A percentile compares a stretch with the other conserved stretches of the same genome.
These are phyloP conservation scores for Kalaharituber pfeilii DNA, from an alignment of 2,329 filamentous ascomycete genomes.

Conservation along the genomic window DNA sequence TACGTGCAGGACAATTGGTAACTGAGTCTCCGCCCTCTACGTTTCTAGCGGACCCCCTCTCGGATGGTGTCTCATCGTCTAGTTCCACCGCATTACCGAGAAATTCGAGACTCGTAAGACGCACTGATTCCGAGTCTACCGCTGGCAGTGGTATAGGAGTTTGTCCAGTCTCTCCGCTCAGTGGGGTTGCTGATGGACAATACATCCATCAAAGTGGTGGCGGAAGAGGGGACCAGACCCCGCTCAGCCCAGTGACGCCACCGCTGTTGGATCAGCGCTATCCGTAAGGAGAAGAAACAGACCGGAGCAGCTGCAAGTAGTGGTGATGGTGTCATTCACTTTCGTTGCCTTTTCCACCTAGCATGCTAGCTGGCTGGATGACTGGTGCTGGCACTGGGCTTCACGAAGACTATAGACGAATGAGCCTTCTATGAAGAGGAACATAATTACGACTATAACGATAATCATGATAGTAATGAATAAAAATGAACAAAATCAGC, in stretches of 20 bases:
- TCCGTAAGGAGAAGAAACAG: not conserved
- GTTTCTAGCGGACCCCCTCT: not conserved
- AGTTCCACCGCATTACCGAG: not conserved
- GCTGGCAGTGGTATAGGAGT: not conserved
- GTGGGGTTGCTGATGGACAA: not conserved
- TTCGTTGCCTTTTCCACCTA: not conserved
- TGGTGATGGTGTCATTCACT: not conserved
- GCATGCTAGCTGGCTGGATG: not conserved
- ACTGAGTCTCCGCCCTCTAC: not conserved
- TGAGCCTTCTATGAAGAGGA: not conserved
- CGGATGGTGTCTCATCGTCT: not conserved
- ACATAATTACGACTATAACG: not conserved
- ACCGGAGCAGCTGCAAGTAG: not conserved
- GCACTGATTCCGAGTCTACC: not conserved
- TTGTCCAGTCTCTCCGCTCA: not conserved
- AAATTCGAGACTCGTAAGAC: not conserved
- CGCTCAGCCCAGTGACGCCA: not conserved
- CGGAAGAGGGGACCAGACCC: not conserved
- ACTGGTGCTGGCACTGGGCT: not conserved
- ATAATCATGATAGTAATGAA: not conserved
- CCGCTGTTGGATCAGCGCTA: not conserved
- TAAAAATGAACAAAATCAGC: not conserved
- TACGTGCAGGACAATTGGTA: not conserved
- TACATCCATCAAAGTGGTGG: not conserved
- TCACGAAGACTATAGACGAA: not conserved